Evolutionary conservation across 192 early-diverging fungal species (phyloP).

Genomic region (Mortierella antarctica): DNA sequence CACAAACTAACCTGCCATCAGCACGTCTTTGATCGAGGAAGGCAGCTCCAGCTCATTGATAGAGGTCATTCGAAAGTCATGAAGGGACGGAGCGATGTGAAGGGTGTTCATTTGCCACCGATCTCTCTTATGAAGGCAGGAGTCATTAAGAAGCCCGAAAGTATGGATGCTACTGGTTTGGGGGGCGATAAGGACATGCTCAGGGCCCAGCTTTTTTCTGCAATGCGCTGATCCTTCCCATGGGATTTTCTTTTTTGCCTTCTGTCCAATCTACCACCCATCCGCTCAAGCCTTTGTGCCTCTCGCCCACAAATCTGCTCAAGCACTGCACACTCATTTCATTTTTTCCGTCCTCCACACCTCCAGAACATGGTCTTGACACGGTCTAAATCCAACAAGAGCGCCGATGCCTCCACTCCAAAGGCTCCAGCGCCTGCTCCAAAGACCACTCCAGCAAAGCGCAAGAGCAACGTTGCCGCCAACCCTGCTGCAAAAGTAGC

Average conservation of each 20-base stretch:
- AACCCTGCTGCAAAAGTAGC: constrained; percentile 19
- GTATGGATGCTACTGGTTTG: neutral
- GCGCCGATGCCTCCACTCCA: constrained; percentile 2
- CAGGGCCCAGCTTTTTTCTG: no score
- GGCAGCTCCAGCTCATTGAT: constrained; percentile 39
- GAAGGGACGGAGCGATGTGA: neutral
- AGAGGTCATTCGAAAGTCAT: constrained; percentile 29
- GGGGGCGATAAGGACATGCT: neutral
- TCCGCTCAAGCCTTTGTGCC: neutral
- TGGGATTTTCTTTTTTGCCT: neutral
- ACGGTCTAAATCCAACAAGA: constrained; percentile 32
- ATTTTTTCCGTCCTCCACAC: neutral
- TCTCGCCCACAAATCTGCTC: neutral
- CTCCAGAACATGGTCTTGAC: constrained; percentile 34
- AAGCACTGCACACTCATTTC: neutral
- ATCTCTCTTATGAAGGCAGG: neutral
- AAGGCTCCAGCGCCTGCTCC: constrained; percentile 10
- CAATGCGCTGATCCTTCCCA: neutral
- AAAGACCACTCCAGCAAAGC: constrained; percentile 32
- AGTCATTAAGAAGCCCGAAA: no score
- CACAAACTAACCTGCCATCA: constrained; percentile 18
- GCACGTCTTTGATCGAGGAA: constrained; percentile 14
- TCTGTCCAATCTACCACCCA: neutral
- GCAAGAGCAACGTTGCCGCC: constrained; percentile 22
- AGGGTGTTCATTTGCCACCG: neutral